Evolutionary conservation across 495 filamentous ascomycete species (phyloP), one percentile per base, ranked within the genome.

Genomic region (Staphylotrichum longicolle): DNA sequence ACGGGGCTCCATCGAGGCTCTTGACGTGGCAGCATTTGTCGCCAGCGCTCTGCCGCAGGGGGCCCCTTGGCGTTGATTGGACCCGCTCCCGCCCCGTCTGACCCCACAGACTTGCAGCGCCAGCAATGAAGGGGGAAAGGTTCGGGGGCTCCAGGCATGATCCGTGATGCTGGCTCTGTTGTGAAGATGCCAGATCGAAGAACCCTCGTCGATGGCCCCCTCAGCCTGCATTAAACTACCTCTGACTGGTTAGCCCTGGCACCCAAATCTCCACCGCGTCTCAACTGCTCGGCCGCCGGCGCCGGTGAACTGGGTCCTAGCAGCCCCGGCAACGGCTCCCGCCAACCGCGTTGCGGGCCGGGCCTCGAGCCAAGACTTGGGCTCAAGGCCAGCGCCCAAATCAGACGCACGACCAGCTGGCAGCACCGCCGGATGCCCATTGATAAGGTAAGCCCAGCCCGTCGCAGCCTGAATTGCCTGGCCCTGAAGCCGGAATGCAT

Each of bases 21-120:
- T 70, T 67, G 70, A 72, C 70, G 70, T 72, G 70, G 70, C 70
- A 72, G 65, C 57, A 60, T 62, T 37, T 46, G 44, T 51, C 40
- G 63, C 70, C 70, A 72, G 49, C 58, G 48, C 64, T 61, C 58
- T 47, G 30, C 7, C 1, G 32, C 42, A 60, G 54, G 62, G 62
- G 37, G 7, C 20, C 11, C 11, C 39, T 65, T 55, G 49, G 53
- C 49, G 47, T 14, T 41, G 27, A 69, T 69, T 66, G 67, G 64
- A 55, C 54, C 63, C 57, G 53, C 50, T 52, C 44, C 56, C 45
- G 42, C 34, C 30, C 32, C 2, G 32, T 49, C 14, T n/a, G 45
- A 9, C 50, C 51, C 55, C 55, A 41, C 48, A 47, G 15, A 32
- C 55, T 34, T 41, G 49, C 52, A 63, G 45, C 45, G 27, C 46